Base-by-base conservation (phyloP, 305 asterid genomes). In the Fraxinus platypoda region DNA sequence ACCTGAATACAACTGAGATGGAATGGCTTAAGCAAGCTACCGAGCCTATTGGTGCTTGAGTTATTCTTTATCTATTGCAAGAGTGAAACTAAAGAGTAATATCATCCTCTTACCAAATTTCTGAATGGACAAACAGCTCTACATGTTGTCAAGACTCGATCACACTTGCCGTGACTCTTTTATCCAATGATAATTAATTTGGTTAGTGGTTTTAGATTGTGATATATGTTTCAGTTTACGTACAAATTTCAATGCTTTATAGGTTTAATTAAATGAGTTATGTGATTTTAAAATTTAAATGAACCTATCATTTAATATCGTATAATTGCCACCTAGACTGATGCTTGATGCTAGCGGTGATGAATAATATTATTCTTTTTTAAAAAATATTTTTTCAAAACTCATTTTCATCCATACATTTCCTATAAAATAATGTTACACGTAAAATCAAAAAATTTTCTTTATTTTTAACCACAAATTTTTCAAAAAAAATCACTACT, bases 1-100 rank as follows among this genome's bases (percentile, higher is more conserved):
- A 85, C 84, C 73, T 96, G 93, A 83, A 89, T 87, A 81, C 88
- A 62, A 77, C 80, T 71, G 99, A 96, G 88, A 82, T 83, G 91
- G 97, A 89, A 72, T 96, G 99, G 99, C 91, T 96, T 84, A 89
- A 89, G 86, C 86, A 91, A 82, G 98, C 99, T 78, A 91, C 98
- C 4, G 93, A 89, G 79, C 97, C 97, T 28, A 77, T 93, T 82
- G 79, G 3, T 76, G 87, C 86, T 74, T 87, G 90, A 90, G 52
- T 74, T 28, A 19, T 57, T 74, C 78, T 72, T 9, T 37, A 37
- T 66, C 23, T 64, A 28, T 19, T 75, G 37, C 13, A 25, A 25
- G 74, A 28, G 0, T 13, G 34, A 66, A 66, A 13, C 74, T 11
- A 2, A 33, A 33, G 76, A 11, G 21, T 72, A 25, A 72, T n/a